Conservation (phyloP, 495 filamentous ascomycete species). For the Hypoxylon rickii region DNA sequence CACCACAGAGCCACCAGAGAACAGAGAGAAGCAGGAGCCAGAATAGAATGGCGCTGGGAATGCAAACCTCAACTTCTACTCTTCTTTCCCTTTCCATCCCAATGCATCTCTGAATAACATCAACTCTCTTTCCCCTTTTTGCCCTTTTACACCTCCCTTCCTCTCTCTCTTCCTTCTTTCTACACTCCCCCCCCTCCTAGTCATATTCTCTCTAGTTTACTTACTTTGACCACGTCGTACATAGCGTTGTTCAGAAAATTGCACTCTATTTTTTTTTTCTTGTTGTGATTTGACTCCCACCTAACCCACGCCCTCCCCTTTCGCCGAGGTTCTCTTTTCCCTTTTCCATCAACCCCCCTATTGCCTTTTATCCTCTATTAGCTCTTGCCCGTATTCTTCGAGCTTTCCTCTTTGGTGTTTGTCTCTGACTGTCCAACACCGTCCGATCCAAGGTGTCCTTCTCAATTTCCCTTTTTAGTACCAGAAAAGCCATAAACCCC, state of each 20-base stretch:
- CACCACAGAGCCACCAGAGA: too few species aligned
- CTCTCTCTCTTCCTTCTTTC: slow-evolving; percentile 27
- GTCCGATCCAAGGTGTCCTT: slow-evolving; percentile 12
- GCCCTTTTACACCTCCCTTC: slow-evolving; percentile 36
- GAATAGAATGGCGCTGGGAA: slow-evolving; percentile 1
- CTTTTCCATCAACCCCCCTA: slow-evolving; percentile 21
- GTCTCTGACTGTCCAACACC: slow-evolving; percentile 19
- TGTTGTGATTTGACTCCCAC: slow-evolving; percentile 34
- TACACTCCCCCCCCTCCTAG: slow-evolving; percentile 11
- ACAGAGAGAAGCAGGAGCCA: too few species aligned
- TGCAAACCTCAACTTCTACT: slow-evolving; percentile 39
- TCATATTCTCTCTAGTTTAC: slow-evolving; percentile 30
- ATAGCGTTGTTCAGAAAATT: slow-evolving; percentile 42
- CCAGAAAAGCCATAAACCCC: slow-evolving; percentile 18
- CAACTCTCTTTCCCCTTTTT: slow-evolving; percentile 43
- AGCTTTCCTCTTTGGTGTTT: slow-evolving; percentile 21
- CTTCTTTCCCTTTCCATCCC: slow-evolving; percentile 42
- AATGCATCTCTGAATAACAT: slow-evolving; percentile 46
- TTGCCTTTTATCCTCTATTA: slow-evolving; percentile 24
- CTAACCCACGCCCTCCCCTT: slow-evolving; percentile 24
- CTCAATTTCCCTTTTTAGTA: slow-evolving; percentile 10
- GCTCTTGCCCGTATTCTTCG: slow-evolving; percentile 19
- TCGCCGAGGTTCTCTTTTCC: slow-evolving; percentile 33
- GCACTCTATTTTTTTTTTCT: slow-evolving; percentile 38
- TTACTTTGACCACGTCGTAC: slow-evolving; percentile 40